These are phyloP conservation scores for Guyanaporus albipodus DNA, from an alignment of 768 basidiomycete genomes.

Conservation along the genomic window DNA sequence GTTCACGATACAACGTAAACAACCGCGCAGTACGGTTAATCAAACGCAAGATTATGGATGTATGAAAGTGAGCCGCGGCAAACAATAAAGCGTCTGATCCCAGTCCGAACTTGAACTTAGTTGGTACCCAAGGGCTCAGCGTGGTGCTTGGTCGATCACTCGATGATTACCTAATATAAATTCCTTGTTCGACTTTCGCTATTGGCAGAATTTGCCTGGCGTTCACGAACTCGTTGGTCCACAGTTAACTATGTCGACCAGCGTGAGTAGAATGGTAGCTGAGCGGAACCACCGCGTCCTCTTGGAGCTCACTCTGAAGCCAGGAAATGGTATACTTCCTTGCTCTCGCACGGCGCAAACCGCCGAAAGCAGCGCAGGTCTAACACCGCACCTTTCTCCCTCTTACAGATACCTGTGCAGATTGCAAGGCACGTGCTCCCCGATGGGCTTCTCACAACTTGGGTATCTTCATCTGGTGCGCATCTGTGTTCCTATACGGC, in stretches of 20 bases:
- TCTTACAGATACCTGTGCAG: constrained; percentile 76
- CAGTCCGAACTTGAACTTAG: too few relatives aligned
- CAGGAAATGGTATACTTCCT: constrained; percentile 72
- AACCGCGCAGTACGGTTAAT: constrained; percentile 3
- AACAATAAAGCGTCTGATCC: too few relatives aligned
- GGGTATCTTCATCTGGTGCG: constrained; percentile 84
- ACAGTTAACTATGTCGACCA: constrained; percentile 25
- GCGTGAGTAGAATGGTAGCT: constrained; percentile 52
- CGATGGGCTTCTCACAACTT: constrained; percentile 89
- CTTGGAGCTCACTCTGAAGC: constrained; percentile 61
- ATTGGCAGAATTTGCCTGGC: too few relatives aligned
- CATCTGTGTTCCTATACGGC: neutral
- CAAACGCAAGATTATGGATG: neutral
- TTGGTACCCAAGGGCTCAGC: too few relatives aligned
- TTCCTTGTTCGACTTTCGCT: neutral
- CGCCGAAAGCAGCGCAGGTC: neutral
- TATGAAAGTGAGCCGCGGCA: neutral
- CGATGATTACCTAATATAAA: constrained; percentile 15
- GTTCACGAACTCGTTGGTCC: neutral
- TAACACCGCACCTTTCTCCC: constrained; percentile 10
- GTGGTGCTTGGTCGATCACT: constrained; percentile 11
- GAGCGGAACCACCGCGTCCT: constrained; percentile 66
- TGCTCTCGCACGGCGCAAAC: neutral
- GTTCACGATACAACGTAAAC: constrained; percentile 14
- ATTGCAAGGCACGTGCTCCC: constrained; percentile 83